These are phyloP conservation scores for Alternaria rosae DNA, from an alignment of 2,329 filamentous ascomycete species.

Conservation along the genomic window DNA sequence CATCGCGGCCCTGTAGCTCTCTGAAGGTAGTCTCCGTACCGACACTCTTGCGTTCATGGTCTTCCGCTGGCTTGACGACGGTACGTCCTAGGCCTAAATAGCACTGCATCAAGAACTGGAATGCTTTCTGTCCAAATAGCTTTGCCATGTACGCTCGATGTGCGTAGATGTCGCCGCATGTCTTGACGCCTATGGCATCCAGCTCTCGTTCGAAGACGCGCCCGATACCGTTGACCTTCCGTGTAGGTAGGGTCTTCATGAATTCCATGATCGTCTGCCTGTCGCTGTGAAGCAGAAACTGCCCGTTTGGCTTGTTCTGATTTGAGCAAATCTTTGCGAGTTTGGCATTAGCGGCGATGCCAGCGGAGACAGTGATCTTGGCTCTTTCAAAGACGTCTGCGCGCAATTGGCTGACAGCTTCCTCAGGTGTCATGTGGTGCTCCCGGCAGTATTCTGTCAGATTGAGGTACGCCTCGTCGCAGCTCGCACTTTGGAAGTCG, in stretches of 20 bases:
- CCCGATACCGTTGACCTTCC: constrained; percentile 95
- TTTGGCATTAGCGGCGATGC: constrained; percentile 91
- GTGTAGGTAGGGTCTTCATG: constrained; percentile 81
- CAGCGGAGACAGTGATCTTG: constrained; percentile 88
- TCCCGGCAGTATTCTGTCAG: constrained; percentile 82
- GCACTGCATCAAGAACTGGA: constrained; percentile 82
- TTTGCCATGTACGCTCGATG: constrained; percentile 75
- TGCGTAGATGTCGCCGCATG: constrained; percentile 84
- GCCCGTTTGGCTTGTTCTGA: constrained; percentile 94
- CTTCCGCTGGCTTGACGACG: constrained; percentile 82
- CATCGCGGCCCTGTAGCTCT: constrained; percentile 73
- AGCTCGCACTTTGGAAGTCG: constrained; percentile 89
- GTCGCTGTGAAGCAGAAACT: constrained; percentile 78
- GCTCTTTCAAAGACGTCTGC: constrained; percentile 77
- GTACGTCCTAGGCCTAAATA: constrained; percentile 89
- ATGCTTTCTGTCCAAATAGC: constrained; percentile 91
- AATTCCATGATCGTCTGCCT: constrained; percentile 80
- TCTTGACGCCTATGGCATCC: constrained; percentile 84
- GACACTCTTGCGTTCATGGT: constrained; percentile 90
- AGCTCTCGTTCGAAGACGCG: constrained; percentile 92
- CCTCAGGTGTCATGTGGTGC: constrained; percentile 72
- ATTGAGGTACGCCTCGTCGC: constrained; percentile 96
- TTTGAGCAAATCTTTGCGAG: constrained; percentile 96
- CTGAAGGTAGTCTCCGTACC: constrained; percentile 92
- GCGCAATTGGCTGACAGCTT: constrained; percentile 79